Conservation (phyloP, 352 stramenopile genomes). For the Elongisporangium prolatum region DNA sequence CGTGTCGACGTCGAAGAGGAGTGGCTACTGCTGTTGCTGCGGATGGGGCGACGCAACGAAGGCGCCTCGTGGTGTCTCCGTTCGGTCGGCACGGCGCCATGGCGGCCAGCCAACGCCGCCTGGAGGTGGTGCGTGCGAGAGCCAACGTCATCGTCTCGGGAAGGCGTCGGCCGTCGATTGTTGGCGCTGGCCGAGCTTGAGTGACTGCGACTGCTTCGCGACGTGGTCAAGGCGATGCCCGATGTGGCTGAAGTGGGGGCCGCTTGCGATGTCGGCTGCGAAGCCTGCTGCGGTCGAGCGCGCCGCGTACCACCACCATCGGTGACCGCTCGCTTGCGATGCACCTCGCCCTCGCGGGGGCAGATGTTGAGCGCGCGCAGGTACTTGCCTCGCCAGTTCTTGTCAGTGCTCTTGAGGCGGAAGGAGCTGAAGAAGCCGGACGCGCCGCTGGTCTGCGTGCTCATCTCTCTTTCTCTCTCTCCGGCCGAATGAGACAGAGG, state of each 20-base stretch:
- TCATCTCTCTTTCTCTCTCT: not conserved
- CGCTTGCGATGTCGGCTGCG: not conserved
- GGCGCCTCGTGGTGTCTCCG: not conserved
- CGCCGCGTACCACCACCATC: not conserved
- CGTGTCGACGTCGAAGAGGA: conserved; percentile 5
- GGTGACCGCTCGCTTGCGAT: not conserved
- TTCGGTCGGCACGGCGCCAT: not conserved
- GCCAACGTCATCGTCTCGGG: not conserved
- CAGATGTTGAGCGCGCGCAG: conserved; percentile 74
- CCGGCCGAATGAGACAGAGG: not conserved
- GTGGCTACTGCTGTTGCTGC: conserved; percentile 14
- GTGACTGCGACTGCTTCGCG: not conserved
- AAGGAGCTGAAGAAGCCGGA: not conserved
- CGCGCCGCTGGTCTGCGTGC: not conserved
- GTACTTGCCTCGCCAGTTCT: conserved; percentile 79
- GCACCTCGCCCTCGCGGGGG: conserved; percentile 23
- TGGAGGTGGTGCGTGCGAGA: not conserved
- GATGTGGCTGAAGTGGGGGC: not conserved
- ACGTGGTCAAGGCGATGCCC: not conserved
- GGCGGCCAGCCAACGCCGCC: not conserved
- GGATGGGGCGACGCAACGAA: conserved; percentile 1
- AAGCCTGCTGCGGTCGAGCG: not conserved
- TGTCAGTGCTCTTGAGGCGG: conserved; percentile 6
- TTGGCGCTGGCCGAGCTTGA: not conserved
- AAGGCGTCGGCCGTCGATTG: not conserved